These are phyloP conservation scores for Xylaria sp. DNA, from an alignment of 495 filamentous ascomycete species.

Conservation along the genomic window DNA sequence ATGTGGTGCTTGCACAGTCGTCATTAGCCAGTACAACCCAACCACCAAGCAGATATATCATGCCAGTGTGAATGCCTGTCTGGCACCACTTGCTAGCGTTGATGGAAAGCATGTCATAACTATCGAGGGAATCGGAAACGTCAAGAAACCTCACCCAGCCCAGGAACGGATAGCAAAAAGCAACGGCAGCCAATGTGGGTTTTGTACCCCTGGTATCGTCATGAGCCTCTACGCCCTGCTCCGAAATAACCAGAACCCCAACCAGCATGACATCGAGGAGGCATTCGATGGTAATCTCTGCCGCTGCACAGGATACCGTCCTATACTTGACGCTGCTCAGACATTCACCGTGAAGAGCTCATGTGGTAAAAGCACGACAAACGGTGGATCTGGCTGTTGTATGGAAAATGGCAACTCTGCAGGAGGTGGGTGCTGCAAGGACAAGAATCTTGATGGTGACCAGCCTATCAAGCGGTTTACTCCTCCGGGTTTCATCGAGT, in stretches of 20 bases:
- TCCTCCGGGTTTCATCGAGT: constrained; percentile 88
- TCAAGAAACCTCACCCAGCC: constrained; percentile 84
- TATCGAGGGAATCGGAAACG: constrained; percentile 94
- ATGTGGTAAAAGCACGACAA: constrained; percentile 65
- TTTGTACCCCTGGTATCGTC: constrained; percentile 97
- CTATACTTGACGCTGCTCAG: constrained; percentile 90
- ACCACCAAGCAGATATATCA: constrained; percentile 91
- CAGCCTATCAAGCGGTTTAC: constrained; percentile 73
- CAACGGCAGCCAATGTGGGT: constrained; percentile 74
- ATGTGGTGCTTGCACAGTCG: constrained; percentile 96
- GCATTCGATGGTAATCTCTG: constrained; percentile 96
- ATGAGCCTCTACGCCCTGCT: constrained; percentile 92
- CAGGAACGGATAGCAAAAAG: constrained; percentile 89
- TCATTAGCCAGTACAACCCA: constrained; percentile 89
- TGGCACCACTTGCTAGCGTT: constrained; percentile 88
- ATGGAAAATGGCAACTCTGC: constrained; percentile 60
- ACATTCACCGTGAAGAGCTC: constrained; percentile 64
- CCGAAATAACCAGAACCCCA: constrained; percentile 72
- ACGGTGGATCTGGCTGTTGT: constrained; percentile 73
- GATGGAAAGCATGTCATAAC: constrained; percentile 99
- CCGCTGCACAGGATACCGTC: constrained; percentile 92
- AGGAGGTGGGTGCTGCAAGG: constrained; percentile 64
- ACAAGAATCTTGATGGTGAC: constrained; percentile 52
- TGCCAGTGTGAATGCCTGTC: constrained; percentile 90
- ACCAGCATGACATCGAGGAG: constrained; percentile 81